Conservation (phyloP, 2,329 filamentous ascomycete species). For the Endocalyx cinctus region DNA sequence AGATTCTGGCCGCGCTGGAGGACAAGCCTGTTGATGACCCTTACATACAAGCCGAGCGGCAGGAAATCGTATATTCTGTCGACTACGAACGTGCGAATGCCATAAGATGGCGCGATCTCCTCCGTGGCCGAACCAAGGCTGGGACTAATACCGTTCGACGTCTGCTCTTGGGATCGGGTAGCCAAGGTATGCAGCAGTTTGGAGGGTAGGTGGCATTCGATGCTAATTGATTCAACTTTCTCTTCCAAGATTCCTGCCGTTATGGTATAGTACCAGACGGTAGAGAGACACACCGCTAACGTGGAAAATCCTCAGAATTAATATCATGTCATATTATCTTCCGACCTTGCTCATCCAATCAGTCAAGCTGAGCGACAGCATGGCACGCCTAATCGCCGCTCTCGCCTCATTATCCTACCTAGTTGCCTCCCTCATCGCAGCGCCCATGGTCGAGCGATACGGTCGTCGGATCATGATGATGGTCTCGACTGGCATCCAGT, state of each 20-base stretch:
- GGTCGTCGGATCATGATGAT: constrained; percentile 27
- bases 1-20: constrained; percentile 21
- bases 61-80: constrained; percentile 22
- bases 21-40: constrained; percentile 20
- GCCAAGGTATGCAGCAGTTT: constrained; percentile 22
- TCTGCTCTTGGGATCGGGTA: constrained; percentile 18
- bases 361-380: constrained; percentile 42
- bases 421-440: constrained; percentile 18
- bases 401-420: constrained; percentile 31
- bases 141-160: constrained; percentile 22
- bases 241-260: too few species aligned
- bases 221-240: too few species aligned
- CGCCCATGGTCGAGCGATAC: constrained; percentile 24
- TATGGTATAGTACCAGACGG: too few species aligned
- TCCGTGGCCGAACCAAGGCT: constrained; percentile 14
- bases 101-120: constrained; percentile 19
- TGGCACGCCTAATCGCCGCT: constrained; percentile 47
- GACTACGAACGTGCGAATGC: constrained; percentile 22
- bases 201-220: too few species aligned
- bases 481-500: constrained; percentile 20
- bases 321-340: constrained; percentile 22
- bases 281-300: too few species aligned
- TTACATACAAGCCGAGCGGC: constrained; percentile 14
- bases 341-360: constrained; percentile 47
- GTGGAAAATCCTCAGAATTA: too few species aligned